Evolutionary conservation across 1,284 basidiomycete genomes (phyloP).

Genomic region (Gymnopus androsaceus): DNA sequence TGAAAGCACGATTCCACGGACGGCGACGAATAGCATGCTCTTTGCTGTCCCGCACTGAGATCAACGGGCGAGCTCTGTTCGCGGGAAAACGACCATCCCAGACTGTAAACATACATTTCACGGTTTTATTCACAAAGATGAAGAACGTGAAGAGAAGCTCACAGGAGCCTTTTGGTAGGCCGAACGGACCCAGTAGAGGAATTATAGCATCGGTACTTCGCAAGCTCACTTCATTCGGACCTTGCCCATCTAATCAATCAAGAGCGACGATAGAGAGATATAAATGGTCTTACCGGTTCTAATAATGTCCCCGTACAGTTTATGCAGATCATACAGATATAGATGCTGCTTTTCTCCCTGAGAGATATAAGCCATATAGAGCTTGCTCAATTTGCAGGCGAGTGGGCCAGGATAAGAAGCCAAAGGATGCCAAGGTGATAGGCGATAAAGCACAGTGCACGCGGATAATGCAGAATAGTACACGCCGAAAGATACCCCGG

Average conservation of each 20-base stretch:
- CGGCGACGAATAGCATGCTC: slow-evolving; percentile 55
- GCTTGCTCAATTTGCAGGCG: slow-evolving; percentile 24
- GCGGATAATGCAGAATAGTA: not conserved
- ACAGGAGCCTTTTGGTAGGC: slow-evolving; percentile 29
- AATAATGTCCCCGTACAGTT: slow-evolving; percentile 27
- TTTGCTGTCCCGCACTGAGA: slow-evolving; percentile 34
- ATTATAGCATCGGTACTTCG: slow-evolving; percentile 20
- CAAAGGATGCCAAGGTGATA: slow-evolving; percentile 29
- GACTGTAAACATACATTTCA: not conserved
- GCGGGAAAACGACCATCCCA: slow-evolving; percentile 31
- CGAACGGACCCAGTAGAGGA: slow-evolving; percentile 22
- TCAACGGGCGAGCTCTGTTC: slow-evolving; percentile 20
- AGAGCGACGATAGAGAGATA: not conserved
- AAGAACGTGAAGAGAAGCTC: slow-evolving; percentile 2
- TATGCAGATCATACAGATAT: slow-evolving; percentile 22
- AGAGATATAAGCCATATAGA: slow-evolving; percentile 19
- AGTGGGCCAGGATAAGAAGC: slow-evolving; percentile 27
- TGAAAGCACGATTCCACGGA: slow-evolving; percentile 60
- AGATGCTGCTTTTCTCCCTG: slow-evolving; percentile 23
- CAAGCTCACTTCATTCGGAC: slow-evolving; percentile 32
- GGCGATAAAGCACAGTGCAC: slow-evolving; percentile 21
- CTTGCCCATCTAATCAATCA: slow-evolving; percentile 18
- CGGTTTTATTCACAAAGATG: no score
- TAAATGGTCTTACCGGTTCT: slow-evolving; percentile 21
- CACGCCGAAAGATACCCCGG: slow-evolving; percentile 1